A percentile compares a stretch with the other conserved stretches of the same genome.
Conservation (phyloP, 768 basidiomycete genomes). For the Strobilomyces echinocephalus region DNA sequence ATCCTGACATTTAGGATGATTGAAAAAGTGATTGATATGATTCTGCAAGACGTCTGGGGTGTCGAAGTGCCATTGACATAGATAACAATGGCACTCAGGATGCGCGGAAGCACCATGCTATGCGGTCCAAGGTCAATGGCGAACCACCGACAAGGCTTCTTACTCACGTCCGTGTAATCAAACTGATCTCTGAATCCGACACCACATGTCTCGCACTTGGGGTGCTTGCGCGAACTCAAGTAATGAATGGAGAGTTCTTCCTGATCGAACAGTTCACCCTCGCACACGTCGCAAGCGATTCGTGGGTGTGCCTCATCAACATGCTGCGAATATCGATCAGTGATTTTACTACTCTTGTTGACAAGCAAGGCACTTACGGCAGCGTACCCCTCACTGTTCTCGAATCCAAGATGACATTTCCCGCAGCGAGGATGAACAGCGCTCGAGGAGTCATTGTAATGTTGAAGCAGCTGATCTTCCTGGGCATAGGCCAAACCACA, state of each 20-base stretch:
- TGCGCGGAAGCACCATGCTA: slow-evolving; percentile 31
- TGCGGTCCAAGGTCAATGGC: slow-evolving; percentile 10
- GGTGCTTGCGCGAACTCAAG: slow-evolving; percentile 24
- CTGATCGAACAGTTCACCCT: slow-evolving; percentile 18
- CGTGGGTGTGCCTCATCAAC: slow-evolving; percentile 35
- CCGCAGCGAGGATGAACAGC: slow-evolving; percentile 35
- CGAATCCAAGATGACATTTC: slow-evolving; percentile 33
- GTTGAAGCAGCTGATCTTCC: slow-evolving; percentile 35
- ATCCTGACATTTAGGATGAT: slow-evolving; percentile 42
- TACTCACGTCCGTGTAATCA: slow-evolving; percentile 27
- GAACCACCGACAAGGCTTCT: neutral
- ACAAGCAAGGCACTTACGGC: slow-evolving; percentile 23
- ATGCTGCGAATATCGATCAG: slow-evolving; percentile 32
- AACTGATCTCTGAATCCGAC: slow-evolving; percentile 25
- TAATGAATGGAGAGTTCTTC: slow-evolving; percentile 26
- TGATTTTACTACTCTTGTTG: neutral
- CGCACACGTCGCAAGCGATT: slow-evolving; percentile 31
- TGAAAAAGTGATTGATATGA: slow-evolving; percentile 39
- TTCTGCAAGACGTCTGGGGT: slow-evolving; percentile 32
- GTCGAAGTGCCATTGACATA: slow-evolving; percentile 40
- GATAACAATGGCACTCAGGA: slow-evolving; percentile 31
- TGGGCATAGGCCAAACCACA: slow-evolving; percentile 25
- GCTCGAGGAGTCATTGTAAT: slow-evolving; percentile 36
- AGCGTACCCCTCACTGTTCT: slow-evolving; percentile 25
- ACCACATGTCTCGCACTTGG: slow-evolving; percentile 24